Base-by-base conservation (phyloP, 345 rosid genomes). In the Populus pruinosa region DNA sequence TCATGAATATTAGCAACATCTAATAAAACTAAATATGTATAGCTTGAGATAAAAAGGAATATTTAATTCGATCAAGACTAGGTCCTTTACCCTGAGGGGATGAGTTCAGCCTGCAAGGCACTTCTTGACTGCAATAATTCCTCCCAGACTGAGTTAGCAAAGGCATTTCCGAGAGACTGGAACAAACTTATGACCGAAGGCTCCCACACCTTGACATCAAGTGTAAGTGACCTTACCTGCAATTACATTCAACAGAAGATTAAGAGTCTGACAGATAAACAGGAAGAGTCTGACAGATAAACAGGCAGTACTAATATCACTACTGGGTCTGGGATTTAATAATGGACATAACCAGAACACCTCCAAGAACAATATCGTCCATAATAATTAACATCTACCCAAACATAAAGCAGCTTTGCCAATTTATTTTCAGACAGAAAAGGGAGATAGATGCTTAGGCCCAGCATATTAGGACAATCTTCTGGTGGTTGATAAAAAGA, bases 131-230 rank as follows among this genome's bases (percentile, higher is more conserved):
- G 97, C 88, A 96, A 85, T 62, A 91, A 78, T 77, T 96, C 98
- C 92, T 96, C 98, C 99, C 99, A 96, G 67, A 96, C 95, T 63
- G 96, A 91, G 88, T 96, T 94, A 36, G 94, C 96, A 70, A 87
- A 96, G 49, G 92, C 85, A 84, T 94, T 96, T 44, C 99, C 98
- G 76, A 96, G 83, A 76, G 98, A 93, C 86, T 91, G 98, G 87
- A 96, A 96, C 91, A 96, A 87, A 78, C 84, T 89, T 82, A 96
- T 90, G 78, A 96, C 99, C 75, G 97, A 94, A 65, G 97, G 98
- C 84, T 96, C 99, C 99, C 99, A 94, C 69, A 90, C 90, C 85
- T 92, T 92, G 78, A 96, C 99, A 82, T 96, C 99, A 67, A 96
- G 99, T 9, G 98, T 96, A 67, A 96, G 95, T 31, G 98, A 96